These are phyloP conservation scores for Cryptococcus sp. DNA, from an alignment of 1,284 basidiomycete species.

Conservation along the genomic window DNA sequence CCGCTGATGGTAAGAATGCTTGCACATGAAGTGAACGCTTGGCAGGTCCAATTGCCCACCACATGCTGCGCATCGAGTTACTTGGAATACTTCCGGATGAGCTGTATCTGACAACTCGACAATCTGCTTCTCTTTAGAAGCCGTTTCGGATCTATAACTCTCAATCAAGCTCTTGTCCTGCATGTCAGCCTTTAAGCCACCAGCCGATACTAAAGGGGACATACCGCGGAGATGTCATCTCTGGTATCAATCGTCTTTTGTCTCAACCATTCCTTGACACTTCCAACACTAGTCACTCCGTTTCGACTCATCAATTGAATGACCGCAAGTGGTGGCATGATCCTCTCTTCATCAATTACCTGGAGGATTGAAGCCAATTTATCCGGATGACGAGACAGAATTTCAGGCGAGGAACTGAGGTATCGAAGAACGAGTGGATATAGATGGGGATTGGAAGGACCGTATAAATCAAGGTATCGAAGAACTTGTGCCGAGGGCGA, in stretches of 20 bases:
- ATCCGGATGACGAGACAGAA: conserved; percentile 63
- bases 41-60: conserved; percentile 85
- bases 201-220: conserved; percentile 33
- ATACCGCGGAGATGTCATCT: conserved; percentile 72
- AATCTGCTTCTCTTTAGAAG: conserved; percentile 75
- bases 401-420: conserved; percentile 70
- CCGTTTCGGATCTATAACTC: conserved; percentile 82
- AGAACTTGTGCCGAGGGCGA: conserved; percentile 65
- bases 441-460: conserved; percentile 63
- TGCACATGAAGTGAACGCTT: conserved; percentile 95
- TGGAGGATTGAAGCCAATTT: conserved; percentile 70
- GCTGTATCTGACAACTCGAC: conserved; percentile 69
- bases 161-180: conserved; percentile 78
- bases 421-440: conserved; percentile 88
- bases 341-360: conserved; percentile 68
- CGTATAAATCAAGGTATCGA: conserved; percentile 67
- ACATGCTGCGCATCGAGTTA: conserved; percentile 84
- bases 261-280: conserved; percentile 85
- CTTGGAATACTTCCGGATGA: conserved; percentile 83
- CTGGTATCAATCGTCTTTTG: conserved; percentile 66
- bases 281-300: conserved; percentile 78
- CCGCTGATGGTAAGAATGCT: conserved; percentile 94
- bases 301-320: conserved; percentile 84
- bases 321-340: conserved; percentile 83
- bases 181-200: conserved; percentile 6